Evolutionary conservation across 768 basidiomycete genomes (phyloP).

Genomic region (Trametes cubensis): DNA sequence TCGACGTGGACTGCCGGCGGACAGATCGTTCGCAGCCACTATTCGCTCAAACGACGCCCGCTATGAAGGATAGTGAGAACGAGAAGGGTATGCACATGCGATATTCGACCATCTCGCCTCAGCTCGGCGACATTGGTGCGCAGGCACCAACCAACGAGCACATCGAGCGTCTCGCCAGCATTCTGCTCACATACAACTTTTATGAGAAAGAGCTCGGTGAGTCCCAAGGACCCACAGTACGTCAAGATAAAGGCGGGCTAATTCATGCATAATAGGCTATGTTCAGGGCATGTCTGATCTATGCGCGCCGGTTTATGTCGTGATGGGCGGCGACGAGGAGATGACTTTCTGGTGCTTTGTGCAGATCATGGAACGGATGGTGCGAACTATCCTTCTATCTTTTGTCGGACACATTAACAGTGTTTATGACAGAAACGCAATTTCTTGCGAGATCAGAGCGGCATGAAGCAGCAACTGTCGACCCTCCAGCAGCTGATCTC

Average conservation of each 20-base stretch:
- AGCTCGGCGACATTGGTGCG: slow-evolving; percentile 73
- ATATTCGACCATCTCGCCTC: slow-evolving; percentile 76
- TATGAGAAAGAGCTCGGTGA: slow-evolving; percentile 85
- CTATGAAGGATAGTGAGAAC: slow-evolving; percentile 51
- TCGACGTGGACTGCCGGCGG: slow-evolving; percentile 95
- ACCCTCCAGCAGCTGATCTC: slow-evolving; percentile 88
- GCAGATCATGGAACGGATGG: slow-evolving; percentile 94
- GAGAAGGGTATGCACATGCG: slow-evolving; percentile 60
- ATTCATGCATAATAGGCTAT: slow-evolving; percentile 61
- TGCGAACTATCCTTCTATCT: slow-evolving; percentile 38
- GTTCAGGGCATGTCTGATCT: slow-evolving; percentile 99
- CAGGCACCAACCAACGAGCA: slow-evolving; percentile 91
- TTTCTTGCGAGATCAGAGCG: slow-evolving; percentile 94
- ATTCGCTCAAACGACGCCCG: slow-evolving; percentile 54
- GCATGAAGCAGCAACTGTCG: slow-evolving; percentile 93
- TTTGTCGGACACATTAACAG: neutral
- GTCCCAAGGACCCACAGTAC: slow-evolving; percentile 30
- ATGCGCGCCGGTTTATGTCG: slow-evolving; percentile 90
- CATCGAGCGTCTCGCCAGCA: slow-evolving; percentile 82
- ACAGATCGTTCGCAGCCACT: slow-evolving; percentile 94
- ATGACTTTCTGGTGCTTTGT: slow-evolving; percentile 97
- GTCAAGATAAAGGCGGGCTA: slow-evolving; percentile 8
- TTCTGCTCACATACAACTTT: slow-evolving; percentile 90
- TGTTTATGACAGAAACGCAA: slow-evolving; percentile 82
- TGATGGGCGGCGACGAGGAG: slow-evolving; percentile 86